Conservation (phyloP, 2,329 filamentous ascomycete genomes). For the Leptographium radiaticola region DNA sequence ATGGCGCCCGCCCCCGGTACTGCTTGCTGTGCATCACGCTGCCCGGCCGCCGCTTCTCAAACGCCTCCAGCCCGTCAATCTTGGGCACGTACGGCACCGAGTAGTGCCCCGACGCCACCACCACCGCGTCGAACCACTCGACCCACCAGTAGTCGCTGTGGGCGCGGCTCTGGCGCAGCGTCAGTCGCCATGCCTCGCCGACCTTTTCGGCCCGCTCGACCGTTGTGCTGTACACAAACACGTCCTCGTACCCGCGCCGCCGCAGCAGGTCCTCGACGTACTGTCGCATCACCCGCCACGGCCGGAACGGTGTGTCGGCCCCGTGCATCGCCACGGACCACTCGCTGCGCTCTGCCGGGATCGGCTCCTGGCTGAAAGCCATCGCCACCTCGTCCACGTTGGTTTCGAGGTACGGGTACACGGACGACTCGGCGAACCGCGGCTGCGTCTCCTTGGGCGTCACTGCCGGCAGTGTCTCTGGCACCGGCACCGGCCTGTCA, state of each 20-base stretch:
- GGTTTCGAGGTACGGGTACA: conserved; percentile 23
- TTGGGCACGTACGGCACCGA: conserved; percentile 39
- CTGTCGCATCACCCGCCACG: conserved; percentile 40
- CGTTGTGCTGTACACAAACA: conserved; percentile 43
- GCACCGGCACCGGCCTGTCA: conserved; percentile 33
- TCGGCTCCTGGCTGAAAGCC: conserved; percentile 29
- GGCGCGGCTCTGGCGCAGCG: conserved; percentile 26
- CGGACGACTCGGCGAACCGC: conserved; percentile 7
- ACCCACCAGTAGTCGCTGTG: conserved; percentile 46
- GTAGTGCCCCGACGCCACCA: conserved; percentile 57
- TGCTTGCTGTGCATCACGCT: conserved; percentile 53
- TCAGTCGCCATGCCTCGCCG: conserved; percentile 36
- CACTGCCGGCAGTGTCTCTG: conserved; percentile 31
- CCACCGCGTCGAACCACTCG: conserved; percentile 48
- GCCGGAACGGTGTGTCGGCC: conserved; percentile 45
- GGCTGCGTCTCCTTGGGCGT: conserved; percentile 20
- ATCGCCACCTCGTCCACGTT: conserved; percentile 48
- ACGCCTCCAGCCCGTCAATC: conserved; percentile 32
- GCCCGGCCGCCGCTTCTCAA: conserved; percentile 28
- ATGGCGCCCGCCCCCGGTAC: conserved; percentile 45
- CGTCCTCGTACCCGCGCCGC: conserved; percentile 15
- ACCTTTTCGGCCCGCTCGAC: conserved; percentile 45
- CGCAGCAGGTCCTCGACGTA: conserved; percentile 40
- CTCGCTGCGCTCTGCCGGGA: not conserved
- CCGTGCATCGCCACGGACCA: conserved; percentile 39